Base-by-base conservation (phyloP, 768 basidiomycete genomes). In the Rhizopogon roseolus region DNA sequence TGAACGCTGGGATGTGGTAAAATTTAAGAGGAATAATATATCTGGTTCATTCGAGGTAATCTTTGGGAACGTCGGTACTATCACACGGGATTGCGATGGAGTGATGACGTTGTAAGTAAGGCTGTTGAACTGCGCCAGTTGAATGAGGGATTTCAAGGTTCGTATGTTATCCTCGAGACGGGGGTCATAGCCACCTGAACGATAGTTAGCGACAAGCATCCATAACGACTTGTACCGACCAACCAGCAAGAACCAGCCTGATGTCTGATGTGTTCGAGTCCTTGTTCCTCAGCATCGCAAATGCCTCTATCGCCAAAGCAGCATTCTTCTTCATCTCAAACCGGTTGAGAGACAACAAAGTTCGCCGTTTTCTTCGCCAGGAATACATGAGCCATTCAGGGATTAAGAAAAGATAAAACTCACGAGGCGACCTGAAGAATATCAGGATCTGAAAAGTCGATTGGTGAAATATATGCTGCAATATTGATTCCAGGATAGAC, bases 401-500 rank as follows among this genome's bases (percentile, higher is more conserved):
- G 9, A 53, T 22, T 5, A 27, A 29, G 8, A 36, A 48, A 13
- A 7, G 5, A 19, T n/a, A 39, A 28, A 7, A 40, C 87, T 62
- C 63, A 88, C 86, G 85, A 88, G 19, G 64, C 53, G 4, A 88
- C 67, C n/a, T 76, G 73, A 11, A 63, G 44, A 6, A 88, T 76
- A 50, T 87, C 84, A 6, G 78, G 72, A 45, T 79, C 76, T 13
- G 66, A 67, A 51, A 57, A 53, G 54, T 79, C 71, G 8, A 78
- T 64, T 0, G 71, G 63, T 52, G 65, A 53, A 29, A 79, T 80
- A 60, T 96, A 98, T 0, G 85, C 84, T 3, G 78, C 71, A 16
- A 92, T 72, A 60, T 97, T 93, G 55, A 99, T 93, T 0, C 94
- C 93, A 1, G 97, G 97, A 66, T 98, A 94, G n/a, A 98, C 85